Base-by-base conservation (phyloP, 495 filamentous ascomycete species). In the Penicillium psychrofluorescens region DNA sequence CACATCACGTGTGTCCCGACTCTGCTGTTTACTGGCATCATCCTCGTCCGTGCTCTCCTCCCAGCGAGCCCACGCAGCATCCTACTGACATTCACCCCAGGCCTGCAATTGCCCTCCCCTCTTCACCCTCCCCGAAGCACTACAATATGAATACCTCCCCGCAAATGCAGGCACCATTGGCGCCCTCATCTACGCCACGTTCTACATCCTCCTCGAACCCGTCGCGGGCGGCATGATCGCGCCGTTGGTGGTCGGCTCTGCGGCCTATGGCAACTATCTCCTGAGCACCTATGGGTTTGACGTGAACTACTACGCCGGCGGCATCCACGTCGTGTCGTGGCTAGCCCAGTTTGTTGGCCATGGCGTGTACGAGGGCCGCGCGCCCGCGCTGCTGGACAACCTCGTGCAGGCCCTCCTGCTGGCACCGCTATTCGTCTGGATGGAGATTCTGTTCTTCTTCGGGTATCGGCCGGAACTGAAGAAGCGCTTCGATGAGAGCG, bases 371-470 rank as follows among this genome's bases (percentile, higher is more conserved):
- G 92, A 97, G 66, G 80, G 86, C 16, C 74, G 91, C 34, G 88
- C 90, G 2, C 92, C 92, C 9, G 91, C 91, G 10, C 56, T 95
- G 46, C 64, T 96, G 49, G 91, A 96, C 64, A 97, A 95, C 56
- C 63, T 96, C 30, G 74, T 90, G 16, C 91, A 96, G 62, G 90
- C 92, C 16, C 57, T 95, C 42, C 83, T 98, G 46, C 75, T 97
- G n/a, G 92, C 92, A 1, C 92, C 92, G n/a, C 80, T 98, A 50
- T 98, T 98, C 56, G 90, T 97, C 29, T 98, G 91, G 86, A 84
- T 98, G 59, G 91, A 98, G 71, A 67, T 95, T 12, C 69, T 98
- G 15, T 98, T 98, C 69, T 81, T 74, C 55, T 80, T 91, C 42
- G 92, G 92, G 6, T 98, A 97, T 64, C 77, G 92, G 16, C 85